phyloP scores from a whole-genome alignment of 148 eudicot species.

The Camellia sinensis region DNA sequence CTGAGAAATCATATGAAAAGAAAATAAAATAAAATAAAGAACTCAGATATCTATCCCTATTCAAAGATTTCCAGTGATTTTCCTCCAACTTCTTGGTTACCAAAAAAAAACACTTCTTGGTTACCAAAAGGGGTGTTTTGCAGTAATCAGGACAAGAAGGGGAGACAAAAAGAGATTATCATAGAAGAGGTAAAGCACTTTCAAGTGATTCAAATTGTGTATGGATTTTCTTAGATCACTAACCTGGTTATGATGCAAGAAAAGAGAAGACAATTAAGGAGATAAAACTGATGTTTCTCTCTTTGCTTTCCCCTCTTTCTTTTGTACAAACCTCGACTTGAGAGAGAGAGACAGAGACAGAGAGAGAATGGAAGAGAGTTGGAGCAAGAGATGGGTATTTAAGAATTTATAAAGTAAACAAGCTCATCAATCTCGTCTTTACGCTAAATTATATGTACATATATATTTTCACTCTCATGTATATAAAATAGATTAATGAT shows the following conservation, averaged over 20 bases:
- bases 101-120: no score
- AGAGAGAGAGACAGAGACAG: constrained; percentile 22
- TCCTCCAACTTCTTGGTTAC: neutral
- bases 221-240: constrained; percentile 1
- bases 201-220: neutral
- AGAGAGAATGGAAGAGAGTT: constrained; percentile 48
- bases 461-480: neutral
- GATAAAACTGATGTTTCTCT: constrained; percentile 17
- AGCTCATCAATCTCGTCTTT: constrained; percentile 18
- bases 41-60: neutral
- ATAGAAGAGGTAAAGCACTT: constrained; percentile 17
- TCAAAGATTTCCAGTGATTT: neutral
- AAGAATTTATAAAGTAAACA: constrained; percentile 63
- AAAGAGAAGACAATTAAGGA: constrained; percentile 12
- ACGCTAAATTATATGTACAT: neutral
- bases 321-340: constrained; percentile 24
- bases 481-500: neutral
- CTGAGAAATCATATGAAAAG: neutral
- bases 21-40: neutral
- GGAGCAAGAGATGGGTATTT: constrained; percentile 48
- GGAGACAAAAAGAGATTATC: neutral
- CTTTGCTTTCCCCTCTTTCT: constrained; percentile 28
- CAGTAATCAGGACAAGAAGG: neutral
- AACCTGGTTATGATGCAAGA: constrained; percentile 20
- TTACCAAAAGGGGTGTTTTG: neutral